phyloP scores from a whole-genome alignment of 257 asterid species.

The Apocynum venetum region DNA sequence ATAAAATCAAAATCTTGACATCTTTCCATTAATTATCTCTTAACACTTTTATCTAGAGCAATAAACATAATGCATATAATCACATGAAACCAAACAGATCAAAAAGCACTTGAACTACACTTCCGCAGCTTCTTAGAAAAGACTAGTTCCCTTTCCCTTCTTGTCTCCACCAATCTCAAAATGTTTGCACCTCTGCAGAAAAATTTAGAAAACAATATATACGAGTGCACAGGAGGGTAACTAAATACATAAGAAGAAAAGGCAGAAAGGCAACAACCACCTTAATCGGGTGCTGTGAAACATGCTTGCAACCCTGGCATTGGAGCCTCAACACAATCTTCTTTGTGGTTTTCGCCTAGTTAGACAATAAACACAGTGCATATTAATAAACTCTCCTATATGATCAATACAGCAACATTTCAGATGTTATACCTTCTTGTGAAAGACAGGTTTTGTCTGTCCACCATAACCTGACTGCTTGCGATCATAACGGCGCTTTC shows the following conservation, averaged over 20 bases:
- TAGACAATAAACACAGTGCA: not conserved
- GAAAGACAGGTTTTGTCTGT: slow-evolving; percentile 79
- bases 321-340: slow-evolving; percentile 70
- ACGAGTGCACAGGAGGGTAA: too few relatives aligned
- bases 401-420: not conserved
- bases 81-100: not conserved
- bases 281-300: slow-evolving; percentile 69
- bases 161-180: slow-evolving; percentile 26
- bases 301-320: slow-evolving; percentile 74
- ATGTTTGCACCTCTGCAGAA: slow-evolving; percentile 24
- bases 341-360: slow-evolving; percentile 65
- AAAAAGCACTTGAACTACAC: not conserved
- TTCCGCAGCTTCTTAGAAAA: slow-evolving; percentile 1
- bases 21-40: not conserved
- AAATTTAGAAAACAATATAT: not conserved
- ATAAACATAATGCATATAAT: not conserved
- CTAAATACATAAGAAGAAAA: not conserved
- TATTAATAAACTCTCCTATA: not conserved
- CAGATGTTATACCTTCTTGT: slow-evolving; percentile 56
- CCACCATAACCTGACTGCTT: slow-evolving; percentile 87
- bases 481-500: slow-evolving; percentile 77
- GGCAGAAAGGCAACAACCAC: slow-evolving; percentile 14
- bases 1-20: not conserved
- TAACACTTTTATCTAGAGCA: not conserved
- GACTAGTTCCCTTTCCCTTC: slow-evolving; percentile 24